These are phyloP conservation scores for Moniliella sp. DNA, from an alignment of 1,284 basidiomycete species.

Conservation along the genomic window DNA sequence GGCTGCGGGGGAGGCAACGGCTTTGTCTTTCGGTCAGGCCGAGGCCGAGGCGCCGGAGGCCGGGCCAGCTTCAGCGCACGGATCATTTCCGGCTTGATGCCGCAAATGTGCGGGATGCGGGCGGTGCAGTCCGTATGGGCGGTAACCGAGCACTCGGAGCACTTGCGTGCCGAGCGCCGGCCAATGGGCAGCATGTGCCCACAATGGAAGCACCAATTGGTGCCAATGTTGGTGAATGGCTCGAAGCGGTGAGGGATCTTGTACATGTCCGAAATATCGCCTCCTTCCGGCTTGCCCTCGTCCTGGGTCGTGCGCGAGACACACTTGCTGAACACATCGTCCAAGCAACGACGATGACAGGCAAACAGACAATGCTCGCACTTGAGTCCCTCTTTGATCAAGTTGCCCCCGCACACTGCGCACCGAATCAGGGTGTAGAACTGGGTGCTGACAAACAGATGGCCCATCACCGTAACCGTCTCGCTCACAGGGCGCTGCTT, in stretches of 20 bases:
- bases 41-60: constrained; percentile 4
- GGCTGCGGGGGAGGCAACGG: constrained; percentile 2
- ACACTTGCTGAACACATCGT: constrained; percentile 97
- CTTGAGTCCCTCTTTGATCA: constrained; percentile 89
- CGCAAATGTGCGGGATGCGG: constrained; percentile 94
- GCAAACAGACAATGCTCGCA: constrained; percentile 98
- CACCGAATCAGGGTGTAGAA: constrained; percentile 93
- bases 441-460: constrained; percentile 87
- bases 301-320: constrained; percentile 90
- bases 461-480: constrained; percentile 96
- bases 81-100: constrained; percentile 98
- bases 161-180: constrained; percentile 82
- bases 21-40: constrained; percentile 3
- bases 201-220: constrained; percentile 99
- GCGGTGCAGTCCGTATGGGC: constrained; percentile 95
- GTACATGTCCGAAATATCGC: too few relatives aligned
- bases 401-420: constrained; percentile 88
- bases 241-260: constrained; percentile 97
- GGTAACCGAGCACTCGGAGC: constrained; percentile 82
- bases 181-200: constrained; percentile 82
- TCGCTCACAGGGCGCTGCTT: constrained; percentile 97
- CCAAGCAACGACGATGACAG: constrained; percentile 91
- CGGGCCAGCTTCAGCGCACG: too few relatives aligned
- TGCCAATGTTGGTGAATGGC: constrained; percentile 82
- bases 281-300: constrained; percentile 95